A percentile compares a stretch with the other conserved stretches of the same genome.
Evolutionary conservation across 2,329 filamentous ascomycete species (phyloP).

Genomic region (Fusarium sp.): DNA sequence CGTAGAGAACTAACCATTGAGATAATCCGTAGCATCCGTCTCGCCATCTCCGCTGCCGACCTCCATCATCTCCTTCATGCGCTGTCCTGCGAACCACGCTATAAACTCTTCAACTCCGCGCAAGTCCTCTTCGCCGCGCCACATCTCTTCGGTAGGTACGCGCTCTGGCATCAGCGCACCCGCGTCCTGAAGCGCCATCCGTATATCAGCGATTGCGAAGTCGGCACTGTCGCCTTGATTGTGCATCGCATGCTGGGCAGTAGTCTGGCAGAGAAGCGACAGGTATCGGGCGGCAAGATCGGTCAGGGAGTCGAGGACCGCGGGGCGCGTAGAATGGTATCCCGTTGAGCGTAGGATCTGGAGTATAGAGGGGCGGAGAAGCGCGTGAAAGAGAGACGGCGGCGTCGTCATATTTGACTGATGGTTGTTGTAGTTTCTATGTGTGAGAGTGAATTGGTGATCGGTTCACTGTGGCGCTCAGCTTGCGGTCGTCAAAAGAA

Average conservation of each 20-base stretch:
- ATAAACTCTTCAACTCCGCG: constrained; percentile 83
- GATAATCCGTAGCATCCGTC: constrained; percentile 74
- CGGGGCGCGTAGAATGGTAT: constrained; percentile 84
- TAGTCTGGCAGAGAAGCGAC: constrained; percentile 76
- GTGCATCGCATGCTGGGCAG: constrained; percentile 76
- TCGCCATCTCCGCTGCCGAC: constrained; percentile 79
- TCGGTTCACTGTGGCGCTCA: not conserved
- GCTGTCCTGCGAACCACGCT: constrained; percentile 79
- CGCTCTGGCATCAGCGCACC: constrained; percentile 79
- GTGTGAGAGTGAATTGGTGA: not conserved
- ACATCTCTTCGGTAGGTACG: constrained; percentile 75
- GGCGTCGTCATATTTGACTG: constrained; percentile 58
- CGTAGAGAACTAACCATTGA: constrained; percentile 64
- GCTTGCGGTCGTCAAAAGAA: constrained; percentile 5
- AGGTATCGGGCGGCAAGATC: constrained; percentile 89
- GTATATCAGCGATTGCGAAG: constrained; percentile 75
- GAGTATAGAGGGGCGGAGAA: constrained; percentile 87
- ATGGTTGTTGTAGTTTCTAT: not conserved
- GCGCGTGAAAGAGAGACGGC: constrained; percentile 72
- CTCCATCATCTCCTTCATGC: constrained; percentile 83
- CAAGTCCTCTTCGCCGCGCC: constrained; percentile 78
- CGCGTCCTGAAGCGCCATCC: constrained; percentile 85
- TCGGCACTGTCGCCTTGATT: constrained; percentile 69
- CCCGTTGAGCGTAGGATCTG: constrained; percentile 93
- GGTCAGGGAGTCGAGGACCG: constrained; percentile 87